Evolutionary conservation across 805 yeast species (phyloP).

Genomic region (Candida maris): DNA sequence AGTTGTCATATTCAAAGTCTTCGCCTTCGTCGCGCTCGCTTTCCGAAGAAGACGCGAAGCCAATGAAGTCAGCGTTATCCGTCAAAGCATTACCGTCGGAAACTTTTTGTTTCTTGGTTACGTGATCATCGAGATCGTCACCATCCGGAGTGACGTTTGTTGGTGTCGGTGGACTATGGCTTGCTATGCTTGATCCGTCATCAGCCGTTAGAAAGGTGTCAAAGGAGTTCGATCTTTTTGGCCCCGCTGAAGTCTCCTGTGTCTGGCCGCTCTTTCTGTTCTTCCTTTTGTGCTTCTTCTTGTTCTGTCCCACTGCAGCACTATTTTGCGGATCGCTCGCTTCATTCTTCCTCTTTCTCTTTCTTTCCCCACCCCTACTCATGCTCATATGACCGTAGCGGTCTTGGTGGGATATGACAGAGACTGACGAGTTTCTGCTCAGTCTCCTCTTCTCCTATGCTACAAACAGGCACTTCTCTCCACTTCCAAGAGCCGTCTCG

Average conservation of each 20-base stretch:
- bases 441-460: no score
- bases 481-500: no score
- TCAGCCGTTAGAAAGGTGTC: slow-evolving; percentile 1
- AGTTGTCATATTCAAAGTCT: slow-evolving; percentile 33
- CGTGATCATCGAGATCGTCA: slow-evolving; percentile 14
- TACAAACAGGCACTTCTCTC: no score
- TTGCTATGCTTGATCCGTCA: no score
- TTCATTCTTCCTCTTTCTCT: background rate
- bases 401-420: no score
- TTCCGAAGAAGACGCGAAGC: slow-evolving; percentile 48
- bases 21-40: slow-evolving; percentile 31
- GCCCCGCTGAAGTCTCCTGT: background rate
- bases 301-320: background rate
- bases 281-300: background rate
- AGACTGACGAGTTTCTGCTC: no score
- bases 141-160: slow-evolving; percentile 4
- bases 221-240: background rate
- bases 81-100: slow-evolving; percentile 35
- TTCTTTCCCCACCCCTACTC: background rate
- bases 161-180: no score
- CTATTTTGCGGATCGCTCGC: background rate
- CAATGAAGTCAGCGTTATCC: slow-evolving; percentile 51
- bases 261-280: background rate
- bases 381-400: no score
- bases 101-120: slow-evolving; percentile 9